Percentiles rank a stretch among this genome's conserved stretches.
Conservation (phyloP, 805 yeast genomes). For the Martiniozyma abietophila region DNA sequence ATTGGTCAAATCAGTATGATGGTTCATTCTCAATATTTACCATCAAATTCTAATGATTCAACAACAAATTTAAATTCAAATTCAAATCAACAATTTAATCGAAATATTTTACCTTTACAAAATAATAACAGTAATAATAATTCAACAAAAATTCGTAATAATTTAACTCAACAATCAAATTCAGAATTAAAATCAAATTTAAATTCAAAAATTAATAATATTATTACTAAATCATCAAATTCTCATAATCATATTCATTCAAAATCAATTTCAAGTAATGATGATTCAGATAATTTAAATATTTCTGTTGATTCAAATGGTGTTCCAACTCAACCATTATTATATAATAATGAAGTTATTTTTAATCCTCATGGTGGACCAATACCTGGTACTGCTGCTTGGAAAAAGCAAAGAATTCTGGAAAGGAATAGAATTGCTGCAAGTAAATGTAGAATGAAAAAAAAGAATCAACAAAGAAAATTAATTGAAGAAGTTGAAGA, state of each 20-base stretch:
- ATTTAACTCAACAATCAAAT: too few relatives aligned
- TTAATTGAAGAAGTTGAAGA: constrained; percentile 51
- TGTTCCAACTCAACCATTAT: constrained; percentile 39
- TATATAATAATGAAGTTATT: constrained; percentile 47
- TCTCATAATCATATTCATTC: too few relatives aligned
- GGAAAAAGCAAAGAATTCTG: constrained; percentile 68
- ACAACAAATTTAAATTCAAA: background rate
- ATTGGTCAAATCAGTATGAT: constrained; percentile 54
- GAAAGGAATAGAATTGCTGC: constrained; percentile 96
- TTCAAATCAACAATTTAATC: background rate
- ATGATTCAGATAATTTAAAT: too few relatives aligned
- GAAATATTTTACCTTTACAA: too few relatives aligned
- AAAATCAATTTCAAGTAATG: too few relatives aligned
- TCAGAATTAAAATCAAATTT: too few relatives aligned
- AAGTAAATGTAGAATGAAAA: constrained; percentile 87
- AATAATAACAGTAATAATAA: constrained; percentile 6
- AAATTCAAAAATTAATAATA: too few relatives aligned
- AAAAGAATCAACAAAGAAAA: constrained; percentile 68
- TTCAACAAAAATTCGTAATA: too few relatives aligned
- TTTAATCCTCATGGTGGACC: constrained; percentile 44
- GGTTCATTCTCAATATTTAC: constrained; percentile 15
- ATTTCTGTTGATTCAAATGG: constrained; percentile 25
- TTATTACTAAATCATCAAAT: too few relatives aligned
- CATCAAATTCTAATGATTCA: constrained; percentile 5
- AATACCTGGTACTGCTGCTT: constrained; percentile 53